Conservation (phyloP, 768 basidiomycete species). For the Kwoniella pini region DNA sequence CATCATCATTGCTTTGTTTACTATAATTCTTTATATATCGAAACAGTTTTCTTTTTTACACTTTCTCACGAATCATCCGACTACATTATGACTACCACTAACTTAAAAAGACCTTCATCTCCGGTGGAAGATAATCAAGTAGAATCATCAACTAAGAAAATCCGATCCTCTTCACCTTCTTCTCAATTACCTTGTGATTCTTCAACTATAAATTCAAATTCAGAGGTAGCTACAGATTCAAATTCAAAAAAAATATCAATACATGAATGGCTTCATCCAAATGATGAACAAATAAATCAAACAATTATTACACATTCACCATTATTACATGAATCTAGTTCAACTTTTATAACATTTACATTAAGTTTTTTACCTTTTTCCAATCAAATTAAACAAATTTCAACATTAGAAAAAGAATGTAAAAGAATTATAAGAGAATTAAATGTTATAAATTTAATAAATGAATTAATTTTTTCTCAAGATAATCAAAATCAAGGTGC, state of each 20-base stretch:
- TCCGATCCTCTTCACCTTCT: neutral
- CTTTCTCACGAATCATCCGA: no score
- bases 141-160: neutral
- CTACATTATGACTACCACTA: no score
- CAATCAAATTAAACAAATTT: constrained; percentile 28
- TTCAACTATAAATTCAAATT: no score
- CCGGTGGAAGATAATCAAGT: neutral
- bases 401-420: constrained; percentile 35
- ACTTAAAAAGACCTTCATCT: constrained; percentile 8
- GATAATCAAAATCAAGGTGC: constrained; percentile 37
- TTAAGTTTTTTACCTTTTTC: constrained; percentile 29
- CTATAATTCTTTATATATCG: no score
- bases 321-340: constrained; percentile 35
- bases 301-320: constrained; percentile 38
- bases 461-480: constrained; percentile 23
- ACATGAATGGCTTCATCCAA: constrained; percentile 46
- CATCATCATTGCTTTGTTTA: no score
- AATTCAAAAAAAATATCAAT: constrained; percentile 13
- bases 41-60: no score
- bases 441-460: constrained; percentile 30
- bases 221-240: no score
- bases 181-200: no score
- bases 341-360: constrained; percentile 45
- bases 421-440: constrained; percentile 39
- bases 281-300: constrained; percentile 20